These are phyloP conservation scores for Colletotrichum sp. DNA, from an alignment of 2,329 filamentous ascomycete genomes.

Conservation along the genomic window DNA sequence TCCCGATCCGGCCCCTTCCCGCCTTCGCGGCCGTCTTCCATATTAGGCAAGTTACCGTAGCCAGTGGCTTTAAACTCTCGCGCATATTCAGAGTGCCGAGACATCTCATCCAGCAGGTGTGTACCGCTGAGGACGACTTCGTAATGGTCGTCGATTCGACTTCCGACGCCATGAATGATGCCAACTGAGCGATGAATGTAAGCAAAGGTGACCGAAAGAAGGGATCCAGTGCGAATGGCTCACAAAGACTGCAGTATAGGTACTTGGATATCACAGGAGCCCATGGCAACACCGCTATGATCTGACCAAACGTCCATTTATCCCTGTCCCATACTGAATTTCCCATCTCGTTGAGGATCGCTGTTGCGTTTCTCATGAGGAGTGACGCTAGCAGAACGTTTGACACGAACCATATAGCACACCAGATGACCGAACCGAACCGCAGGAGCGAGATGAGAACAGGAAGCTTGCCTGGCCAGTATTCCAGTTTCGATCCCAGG, in stretches of 20 bases:
- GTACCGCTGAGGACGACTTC: neutral
- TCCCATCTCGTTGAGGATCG: neutral
- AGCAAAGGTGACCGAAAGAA: neutral
- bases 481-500: neutral
- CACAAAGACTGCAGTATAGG: constrained; percentile 26
- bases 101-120: no score
- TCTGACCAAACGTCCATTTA: constrained; percentile 28
- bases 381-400: neutral
- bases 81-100: neutral
- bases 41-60: neutral
- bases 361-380: neutral
- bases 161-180: neutral
- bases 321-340: neutral
- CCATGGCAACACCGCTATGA: constrained; percentile 29
- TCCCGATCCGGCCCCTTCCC: neutral
- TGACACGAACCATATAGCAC: neutral
- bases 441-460: neutral
- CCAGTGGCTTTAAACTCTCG: neutral
- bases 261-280: constrained; percentile 25
- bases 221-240: neutral
- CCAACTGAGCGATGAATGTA: neutral
- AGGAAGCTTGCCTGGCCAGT: neutral
- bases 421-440: neutral
- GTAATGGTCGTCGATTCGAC: neutral
- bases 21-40: neutral